phyloP scores from a whole-genome alignment of 2,329 filamentous ascomycete genomes.

The Venturia aucupariae region DNA sequence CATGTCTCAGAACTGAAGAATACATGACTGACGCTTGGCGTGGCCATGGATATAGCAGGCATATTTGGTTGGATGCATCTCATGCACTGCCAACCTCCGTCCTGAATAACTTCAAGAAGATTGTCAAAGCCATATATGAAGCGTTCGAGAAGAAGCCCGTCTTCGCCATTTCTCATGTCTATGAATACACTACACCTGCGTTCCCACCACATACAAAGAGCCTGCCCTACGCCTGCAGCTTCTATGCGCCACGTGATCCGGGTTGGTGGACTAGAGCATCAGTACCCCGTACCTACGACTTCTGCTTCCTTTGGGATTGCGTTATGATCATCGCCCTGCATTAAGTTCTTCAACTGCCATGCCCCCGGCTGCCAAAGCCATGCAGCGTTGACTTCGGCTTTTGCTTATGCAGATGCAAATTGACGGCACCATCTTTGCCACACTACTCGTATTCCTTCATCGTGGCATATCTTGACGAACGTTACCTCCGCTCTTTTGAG shows the following conservation, averaged over 20 bases:
- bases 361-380: conserved; percentile 41
- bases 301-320: no score
- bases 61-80: neutral
- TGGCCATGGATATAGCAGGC: neutral
- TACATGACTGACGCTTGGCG: neutral
- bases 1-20: neutral
- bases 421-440: conserved; percentile 65
- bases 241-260: conserved; percentile 9
- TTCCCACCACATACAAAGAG: no score
- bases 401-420: conserved; percentile 67
- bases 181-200: no score
- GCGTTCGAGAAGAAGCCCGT: conserved; percentile 73
- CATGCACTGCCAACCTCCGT: conserved; percentile 51
- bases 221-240: conserved; percentile 9
- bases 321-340: no score
- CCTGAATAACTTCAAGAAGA: conserved; percentile 61
- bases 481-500: conserved; percentile 35
- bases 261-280: no score
- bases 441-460: conserved; percentile 61
- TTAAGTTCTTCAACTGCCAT: conserved; percentile 56
- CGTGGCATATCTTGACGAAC: conserved; percentile 73
- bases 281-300: no score
- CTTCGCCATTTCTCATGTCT: conserved; percentile 57
- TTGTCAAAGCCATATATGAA: conserved; percentile 71
- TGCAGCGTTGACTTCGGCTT: conserved; percentile 37